Percentiles rank a stretch among this genome's conserved stretches.
phyloP scores from a whole-genome alignment of 2,329 filamentous ascomycete species.

The Reticulascus tulasneorum region DNA sequence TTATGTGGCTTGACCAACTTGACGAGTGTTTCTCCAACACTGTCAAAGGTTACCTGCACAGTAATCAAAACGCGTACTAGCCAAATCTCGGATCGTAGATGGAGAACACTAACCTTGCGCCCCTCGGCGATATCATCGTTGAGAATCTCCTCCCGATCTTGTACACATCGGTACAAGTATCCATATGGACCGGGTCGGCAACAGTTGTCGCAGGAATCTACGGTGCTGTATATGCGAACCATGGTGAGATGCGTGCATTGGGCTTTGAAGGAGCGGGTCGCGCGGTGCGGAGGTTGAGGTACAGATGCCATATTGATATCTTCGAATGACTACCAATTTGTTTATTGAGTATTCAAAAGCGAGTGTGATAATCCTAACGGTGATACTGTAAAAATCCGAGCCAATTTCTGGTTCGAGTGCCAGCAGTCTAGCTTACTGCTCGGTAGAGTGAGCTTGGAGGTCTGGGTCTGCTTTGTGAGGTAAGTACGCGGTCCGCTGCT shows the following conservation, averaged over 20 bases:
- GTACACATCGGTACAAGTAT: slow-evolving; percentile 71
- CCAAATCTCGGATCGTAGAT: slow-evolving; percentile 9
- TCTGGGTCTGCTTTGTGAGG: too few relatives aligned
- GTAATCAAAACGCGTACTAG: too few relatives aligned
- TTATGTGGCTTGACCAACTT: slow-evolving; percentile 29
- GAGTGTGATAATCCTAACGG: too few relatives aligned
- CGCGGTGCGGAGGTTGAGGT: not conserved
- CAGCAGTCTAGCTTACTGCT: too few relatives aligned
- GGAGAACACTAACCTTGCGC: slow-evolving; percentile 19
- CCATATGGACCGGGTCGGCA: slow-evolving; percentile 52
- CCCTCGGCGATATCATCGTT: slow-evolving; percentile 28
- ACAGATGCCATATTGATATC: slow-evolving; percentile 7
- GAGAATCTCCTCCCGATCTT: slow-evolving; percentile 49
- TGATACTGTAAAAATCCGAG: too few relatives aligned
- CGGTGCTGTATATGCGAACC: slow-evolving; percentile 56
- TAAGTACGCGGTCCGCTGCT: too few relatives aligned
- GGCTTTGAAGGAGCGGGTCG: slow-evolving; percentile 3
- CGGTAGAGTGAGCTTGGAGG: too few relatives aligned
- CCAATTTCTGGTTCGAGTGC: too few relatives aligned
- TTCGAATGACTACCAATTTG: too few relatives aligned
- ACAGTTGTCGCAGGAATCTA: slow-evolving; percentile 56
- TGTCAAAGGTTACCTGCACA: slow-evolving; percentile 28
- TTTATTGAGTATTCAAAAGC: too few relatives aligned
- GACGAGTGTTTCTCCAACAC: slow-evolving; percentile 27
- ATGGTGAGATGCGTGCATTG: slow-evolving; percentile 66